Evolutionary conservation across 2,329 filamentous ascomycete species (phyloP), one percentile per base, ranked within the genome.

Genomic region (Clarireedia paspali): DNA sequence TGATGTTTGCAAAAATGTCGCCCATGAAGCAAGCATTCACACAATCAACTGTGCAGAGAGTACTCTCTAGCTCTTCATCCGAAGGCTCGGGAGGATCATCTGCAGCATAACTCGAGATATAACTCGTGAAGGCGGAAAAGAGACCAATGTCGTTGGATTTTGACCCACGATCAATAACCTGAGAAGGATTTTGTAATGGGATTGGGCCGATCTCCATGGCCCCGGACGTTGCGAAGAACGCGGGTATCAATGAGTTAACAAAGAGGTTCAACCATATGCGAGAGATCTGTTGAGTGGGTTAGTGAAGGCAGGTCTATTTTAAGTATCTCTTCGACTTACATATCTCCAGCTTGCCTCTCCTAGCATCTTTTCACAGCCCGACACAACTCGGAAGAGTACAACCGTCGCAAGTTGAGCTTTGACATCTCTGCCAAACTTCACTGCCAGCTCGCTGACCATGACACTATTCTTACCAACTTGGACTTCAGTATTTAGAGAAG

Each of bases 401-500:
- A 97, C 83, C 6, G 90, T 96, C 6, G 94, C 92, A 54, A 99
- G 77, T 70, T 99, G 92, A 39, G 92, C 92, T 67, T 91, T 87
- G 72, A 95, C 92, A 70, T 99, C 90, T 62, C 92, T 81, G 42
- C 94, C 94, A 67, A 99, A 90, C 68, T 95, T 91, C 58, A 99
- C 94, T 47, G 95, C 92, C 60, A 96, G 84, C 75, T 97, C 92
- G 70, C 92, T 97, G 63, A 99, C 95, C 94, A 99, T 99, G 56
- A 99, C 90, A 66, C 87, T 94, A 71, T 88, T 91, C 62, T 94
- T 88, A 1, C 88, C 89, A 12, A 87, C 90, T 70, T 97, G 91
- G 2, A 99, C 89, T 71, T 97, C 94, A 0, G 95, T 97, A 68
- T 99, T 99, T 27, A 99, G 78, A 9, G 84, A 76, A 2, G 92